Percentiles rank a stretch among this genome's conserved stretches.
Evolutionary conservation across 2,329 filamentous ascomycete genomes (phyloP).

Genomic region (Orbilia brochopaga): DNA sequence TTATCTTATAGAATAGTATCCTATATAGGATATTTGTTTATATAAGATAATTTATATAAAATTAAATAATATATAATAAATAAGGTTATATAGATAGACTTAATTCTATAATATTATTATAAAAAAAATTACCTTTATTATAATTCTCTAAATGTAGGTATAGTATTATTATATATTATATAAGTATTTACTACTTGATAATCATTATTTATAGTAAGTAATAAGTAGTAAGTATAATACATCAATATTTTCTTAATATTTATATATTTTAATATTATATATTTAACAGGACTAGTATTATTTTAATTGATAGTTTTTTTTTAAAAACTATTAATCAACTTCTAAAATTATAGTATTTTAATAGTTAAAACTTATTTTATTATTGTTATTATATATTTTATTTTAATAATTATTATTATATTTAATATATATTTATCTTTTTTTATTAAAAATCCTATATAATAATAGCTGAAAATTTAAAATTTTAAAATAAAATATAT

Average conservation of each 20-base stretch:
- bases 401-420: background rate
- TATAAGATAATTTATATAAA: no score
- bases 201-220: background rate
- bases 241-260: background rate
- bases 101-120: constrained; percentile 7
- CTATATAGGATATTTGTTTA: constrained; percentile 1
- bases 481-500: constrained; percentile 11
- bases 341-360: constrained; percentile 4
- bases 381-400: background rate
- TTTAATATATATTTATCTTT: constrained; percentile 12
- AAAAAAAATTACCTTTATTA: background rate
- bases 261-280: background rate
- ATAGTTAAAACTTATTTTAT: background rate
- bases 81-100: constrained; percentile 8
- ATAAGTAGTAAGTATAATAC: background rate
- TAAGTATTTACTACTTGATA: background rate
- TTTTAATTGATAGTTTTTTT: constrained; percentile 5
- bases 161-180: constrained; percentile 1
- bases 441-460: background rate
- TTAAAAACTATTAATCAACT: constrained; percentile 2
- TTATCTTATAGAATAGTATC: constrained; percentile 3
- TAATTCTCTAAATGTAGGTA: background rate
- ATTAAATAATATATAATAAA: no score
- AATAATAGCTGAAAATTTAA: background rate
- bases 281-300: background rate